Base-by-base conservation (phyloP, 2,329 filamentous ascomycete species). In the Nannizziopsis barbatae region DNA sequence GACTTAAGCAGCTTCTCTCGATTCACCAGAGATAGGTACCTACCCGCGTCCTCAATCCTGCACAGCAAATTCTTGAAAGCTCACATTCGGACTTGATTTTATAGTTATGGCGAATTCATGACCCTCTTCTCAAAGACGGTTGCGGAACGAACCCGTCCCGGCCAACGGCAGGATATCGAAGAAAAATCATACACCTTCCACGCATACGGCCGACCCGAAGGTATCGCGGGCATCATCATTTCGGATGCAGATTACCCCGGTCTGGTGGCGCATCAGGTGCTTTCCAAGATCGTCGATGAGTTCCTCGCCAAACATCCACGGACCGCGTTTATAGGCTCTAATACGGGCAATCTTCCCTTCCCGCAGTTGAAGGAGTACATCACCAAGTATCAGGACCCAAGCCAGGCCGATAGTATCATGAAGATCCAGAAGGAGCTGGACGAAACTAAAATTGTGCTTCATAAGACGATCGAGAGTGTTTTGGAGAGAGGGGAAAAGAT, bases 381-480 rank as follows among this genome's bases (percentile, higher is more conserved):
- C 44, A 63, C 68, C 36, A 81, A 83, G 57, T 94, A 88, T 71
- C 86, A 95, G 71, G 85, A 95, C 65, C 88, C 90, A 10, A 75
- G 81, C 61, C 78, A 93, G 70, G 89, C 87, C 56, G 88, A 94
- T 71, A 90, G 83, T 68, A 93, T 96, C 64, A 79, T 87, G 74
- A 89, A 87, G 75, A 95, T 98, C 60, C 90, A 96, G 69, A 84
- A 87, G 71, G 88, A 98, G 72, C 75, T 98, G 53, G 89, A 96
- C 62, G 89, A 95, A 75, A 96, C 90, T 52, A 96, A 95, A 77
- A 89, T 94, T 62, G 83, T 95, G 51, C 75, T 98, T 59, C 88
- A 96, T 72, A 94, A 96, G 78, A 95, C 92, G 39, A 95, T 95
- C 47, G 62, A 65, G 51, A 62, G 61, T 39, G 62, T 67, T 12